Conservation (phyloP, 2,329 filamentous ascomycete genomes). For the Fusarium nisikadoi region DNA sequence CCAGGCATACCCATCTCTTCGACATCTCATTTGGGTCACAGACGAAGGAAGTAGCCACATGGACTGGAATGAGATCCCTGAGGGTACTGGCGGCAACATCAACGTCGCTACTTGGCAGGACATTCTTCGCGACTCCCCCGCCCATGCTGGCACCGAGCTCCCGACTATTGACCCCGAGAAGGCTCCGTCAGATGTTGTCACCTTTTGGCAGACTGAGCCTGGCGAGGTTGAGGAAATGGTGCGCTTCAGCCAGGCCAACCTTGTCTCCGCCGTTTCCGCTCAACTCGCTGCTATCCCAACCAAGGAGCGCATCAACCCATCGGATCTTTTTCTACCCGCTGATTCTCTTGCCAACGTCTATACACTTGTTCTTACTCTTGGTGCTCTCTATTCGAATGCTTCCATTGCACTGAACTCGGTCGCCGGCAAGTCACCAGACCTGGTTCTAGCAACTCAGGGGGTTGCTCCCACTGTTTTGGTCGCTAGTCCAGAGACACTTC, state of each 20-base stretch:
- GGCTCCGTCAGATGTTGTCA: conserved; percentile 66
- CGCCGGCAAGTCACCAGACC: conserved; percentile 76
- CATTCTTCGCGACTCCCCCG: conserved; percentile 76
- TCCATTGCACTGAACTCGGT: conserved; percentile 91
- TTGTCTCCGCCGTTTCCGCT: conserved; percentile 87
- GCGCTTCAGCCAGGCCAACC: conserved; percentile 82
- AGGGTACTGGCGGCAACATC: conserved; percentile 77
- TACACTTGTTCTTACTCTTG: conserved; percentile 81
- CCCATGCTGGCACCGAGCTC: conserved; percentile 68
- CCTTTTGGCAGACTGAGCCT: conserved; percentile 71
- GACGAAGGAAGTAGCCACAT: conserved; percentile 91
- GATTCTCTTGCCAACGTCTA: conserved; percentile 84
- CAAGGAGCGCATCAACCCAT: conserved; percentile 75
- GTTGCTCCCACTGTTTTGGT: conserved; percentile 86
- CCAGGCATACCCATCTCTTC: conserved; percentile 75
- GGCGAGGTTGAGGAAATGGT: conserved; percentile 74
- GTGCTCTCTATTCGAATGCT: conserved; percentile 84
- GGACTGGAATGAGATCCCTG: conserved; percentile 92
- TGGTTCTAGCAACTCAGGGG: conserved; percentile 77
- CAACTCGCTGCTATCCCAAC: conserved; percentile 81
- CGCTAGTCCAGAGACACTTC: conserved; percentile 77
- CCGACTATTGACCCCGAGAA: conserved; percentile 68
- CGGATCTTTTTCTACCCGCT: conserved; percentile 86
- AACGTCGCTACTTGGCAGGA: conserved; percentile 95
- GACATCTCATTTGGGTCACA: conserved; percentile 89